Evolutionary conservation across 2,329 filamentous ascomycete genomes (phyloP).

Genomic region (Xylaria sp.): DNA sequence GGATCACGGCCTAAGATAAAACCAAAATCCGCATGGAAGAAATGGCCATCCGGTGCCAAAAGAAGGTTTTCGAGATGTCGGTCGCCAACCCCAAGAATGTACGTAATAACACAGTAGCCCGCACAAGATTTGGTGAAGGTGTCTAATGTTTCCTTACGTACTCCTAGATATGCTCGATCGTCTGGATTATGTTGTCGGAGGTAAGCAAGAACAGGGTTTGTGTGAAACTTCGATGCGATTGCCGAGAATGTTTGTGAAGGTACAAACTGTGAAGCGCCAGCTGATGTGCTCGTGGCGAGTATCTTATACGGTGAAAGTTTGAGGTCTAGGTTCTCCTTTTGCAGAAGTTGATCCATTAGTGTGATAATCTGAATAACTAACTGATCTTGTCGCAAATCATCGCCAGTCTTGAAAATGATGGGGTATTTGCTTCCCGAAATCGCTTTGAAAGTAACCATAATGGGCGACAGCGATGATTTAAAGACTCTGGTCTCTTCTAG

Average conservation of each 20-base stretch:
- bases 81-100: constrained; percentile 95
- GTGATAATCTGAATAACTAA: constrained; percentile 97
- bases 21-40: constrained; percentile 98
- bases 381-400: constrained; percentile 96
- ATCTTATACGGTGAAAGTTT: constrained; percentile 97
- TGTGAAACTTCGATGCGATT: constrained; percentile 84
- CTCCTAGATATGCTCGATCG: constrained; percentile 79
- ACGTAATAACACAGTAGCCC: constrained; percentile 98
- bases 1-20: constrained; percentile 97
- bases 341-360: constrained; percentile 94
- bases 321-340: constrained; percentile 95
- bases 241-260: constrained; percentile 85
- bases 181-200: constrained; percentile 92
- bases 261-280: constrained; percentile 93
- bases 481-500: constrained; percentile 91
- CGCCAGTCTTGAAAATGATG: constrained; percentile 96
- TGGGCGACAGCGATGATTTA: constrained; percentile 92
- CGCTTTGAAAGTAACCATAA: constrained; percentile 91
- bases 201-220: constrained; percentile 80
- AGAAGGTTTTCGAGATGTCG: constrained; percentile 96
- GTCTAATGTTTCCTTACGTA: constrained; percentile 92
- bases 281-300: constrained; percentile 87
- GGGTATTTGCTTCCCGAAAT: constrained; percentile 81
- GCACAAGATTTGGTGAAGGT: constrained; percentile 96
- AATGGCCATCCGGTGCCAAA: constrained; percentile 88